Evolutionary conservation across 1,284 basidiomycete species (phyloP).

Genomic region (Ganoderma boninense): DNA sequence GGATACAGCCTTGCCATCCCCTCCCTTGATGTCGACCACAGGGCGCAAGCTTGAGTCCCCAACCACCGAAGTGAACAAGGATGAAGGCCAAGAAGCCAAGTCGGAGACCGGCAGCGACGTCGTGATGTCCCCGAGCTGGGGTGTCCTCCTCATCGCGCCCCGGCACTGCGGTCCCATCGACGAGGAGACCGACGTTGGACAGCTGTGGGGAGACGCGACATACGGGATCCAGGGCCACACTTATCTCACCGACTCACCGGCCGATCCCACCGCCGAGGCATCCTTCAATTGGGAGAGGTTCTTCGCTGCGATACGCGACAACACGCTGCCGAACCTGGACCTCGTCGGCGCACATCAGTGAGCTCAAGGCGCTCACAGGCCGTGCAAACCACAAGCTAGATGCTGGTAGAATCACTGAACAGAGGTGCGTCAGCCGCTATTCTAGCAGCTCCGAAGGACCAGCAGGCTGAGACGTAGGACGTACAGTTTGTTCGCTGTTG

Average conservation of each 20-base stretch:
- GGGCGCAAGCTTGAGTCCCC: background rate
- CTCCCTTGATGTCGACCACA: background rate
- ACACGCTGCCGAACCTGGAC: background rate
- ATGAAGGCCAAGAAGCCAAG: background rate
- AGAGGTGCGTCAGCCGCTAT: background rate
- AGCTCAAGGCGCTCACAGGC: too few species aligned
- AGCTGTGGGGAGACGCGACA: background rate
- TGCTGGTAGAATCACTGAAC: background rate
- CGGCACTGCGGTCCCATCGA: background rate
- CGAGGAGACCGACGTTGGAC: background rate
- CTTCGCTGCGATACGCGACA: conserved; percentile 1
- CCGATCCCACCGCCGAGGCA: background rate
- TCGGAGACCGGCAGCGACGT: conserved; percentile 2
- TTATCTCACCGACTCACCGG: background rate
- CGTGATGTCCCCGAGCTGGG: conserved; percentile 3
- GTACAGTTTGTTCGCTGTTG: background rate
- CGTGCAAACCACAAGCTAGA: background rate
- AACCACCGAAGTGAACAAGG: background rate
- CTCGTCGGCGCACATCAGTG: background rate
- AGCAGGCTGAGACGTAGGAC: background rate
- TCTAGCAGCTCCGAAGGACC: background rate
- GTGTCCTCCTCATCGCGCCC: background rate
- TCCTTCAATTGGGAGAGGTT: conserved; percentile 3
- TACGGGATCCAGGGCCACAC: background rate
- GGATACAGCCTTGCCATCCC: background rate